These are phyloP conservation scores for Populus alba DNA, from an alignment of 345 rosid species.

Conservation along the genomic window DNA sequence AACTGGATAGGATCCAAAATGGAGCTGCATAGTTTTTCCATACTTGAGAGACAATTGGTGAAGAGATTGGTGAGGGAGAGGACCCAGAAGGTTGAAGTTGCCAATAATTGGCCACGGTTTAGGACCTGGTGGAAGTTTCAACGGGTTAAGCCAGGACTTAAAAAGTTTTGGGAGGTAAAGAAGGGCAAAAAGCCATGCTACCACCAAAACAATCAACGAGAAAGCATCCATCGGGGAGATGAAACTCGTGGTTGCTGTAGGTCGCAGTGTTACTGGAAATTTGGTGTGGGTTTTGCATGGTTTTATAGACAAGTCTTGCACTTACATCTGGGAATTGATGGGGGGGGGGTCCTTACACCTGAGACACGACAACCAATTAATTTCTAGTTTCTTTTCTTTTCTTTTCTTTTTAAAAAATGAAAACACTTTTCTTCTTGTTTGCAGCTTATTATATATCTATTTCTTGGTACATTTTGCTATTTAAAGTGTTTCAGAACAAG, in stretches of 20 bases:
- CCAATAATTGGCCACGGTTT: slow-evolving; percentile 39
- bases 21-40: slow-evolving; percentile 35
- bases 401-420: too few species aligned
- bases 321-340: background rate
- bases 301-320: background rate
- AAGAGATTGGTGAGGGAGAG: slow-evolving; percentile 38
- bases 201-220: background rate
- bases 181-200: background rate
- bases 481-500: too few species aligned
- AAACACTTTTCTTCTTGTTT: too few species aligned
- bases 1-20: slow-evolving; percentile 29
- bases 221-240: background rate
- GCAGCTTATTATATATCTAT: too few species aligned
- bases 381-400: too few species aligned
- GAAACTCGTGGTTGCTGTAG: background rate
- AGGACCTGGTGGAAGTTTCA: slow-evolving; percentile 33
- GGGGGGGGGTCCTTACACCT: background rate
- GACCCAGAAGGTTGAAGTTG: slow-evolving; percentile 33
- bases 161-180: background rate
- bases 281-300: background rate
- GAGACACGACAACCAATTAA: background rate
- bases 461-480: too few species aligned
- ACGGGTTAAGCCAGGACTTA: background rate
- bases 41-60: slow-evolving; percentile 28
- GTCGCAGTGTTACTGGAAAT: background rate